A percentile compares a stretch with the other conserved stretches of the same genome.
These are phyloP conservation scores for Citrus australasica DNA, from an alignment of 345 rosid genomes.

Conservation along the genomic window DNA sequence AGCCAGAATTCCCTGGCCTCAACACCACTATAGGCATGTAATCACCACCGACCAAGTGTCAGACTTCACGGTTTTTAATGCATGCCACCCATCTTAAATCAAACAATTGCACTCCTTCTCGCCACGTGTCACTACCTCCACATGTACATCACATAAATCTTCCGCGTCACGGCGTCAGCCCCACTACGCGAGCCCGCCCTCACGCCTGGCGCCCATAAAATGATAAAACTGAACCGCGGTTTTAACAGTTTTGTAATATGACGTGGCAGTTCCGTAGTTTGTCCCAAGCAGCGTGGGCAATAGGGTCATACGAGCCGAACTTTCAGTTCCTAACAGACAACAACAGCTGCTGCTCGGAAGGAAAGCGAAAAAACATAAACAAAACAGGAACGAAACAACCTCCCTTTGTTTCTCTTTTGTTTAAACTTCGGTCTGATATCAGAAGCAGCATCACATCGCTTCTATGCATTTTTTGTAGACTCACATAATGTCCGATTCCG, in stretches of 20 bases:
- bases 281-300: conserved; percentile 17
- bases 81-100: background rate
- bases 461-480: conserved; percentile 33
- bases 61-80: conserved; percentile 1
- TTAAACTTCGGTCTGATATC: conserved; percentile 36
- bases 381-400: conserved; percentile 20
- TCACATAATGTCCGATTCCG: conserved; percentile 24
- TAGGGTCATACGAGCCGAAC: conserved; percentile 8
- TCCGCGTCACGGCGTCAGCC: background rate
- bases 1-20: conserved; percentile 4
- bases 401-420: conserved; percentile 25
- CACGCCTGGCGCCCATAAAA: conserved; percentile 16
- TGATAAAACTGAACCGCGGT: conserved; percentile 27
- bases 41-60: conserved; percentile 17
- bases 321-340: conserved; percentile 85
- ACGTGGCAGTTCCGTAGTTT: conserved; percentile 30
- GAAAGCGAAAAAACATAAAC: conserved; percentile 9
- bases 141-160: background rate
- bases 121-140: conserved; percentile 4
- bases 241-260: conserved; percentile 14
- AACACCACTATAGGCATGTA: conserved; percentile 5
- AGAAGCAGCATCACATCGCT: conserved; percentile 17
- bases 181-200: background rate
- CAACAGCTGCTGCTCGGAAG: conserved; percentile 26
- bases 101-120: background rate